Evolutionary conservation across 495 filamentous ascomycete species (phyloP).

Genomic region (Neurospora sp.): DNA sequence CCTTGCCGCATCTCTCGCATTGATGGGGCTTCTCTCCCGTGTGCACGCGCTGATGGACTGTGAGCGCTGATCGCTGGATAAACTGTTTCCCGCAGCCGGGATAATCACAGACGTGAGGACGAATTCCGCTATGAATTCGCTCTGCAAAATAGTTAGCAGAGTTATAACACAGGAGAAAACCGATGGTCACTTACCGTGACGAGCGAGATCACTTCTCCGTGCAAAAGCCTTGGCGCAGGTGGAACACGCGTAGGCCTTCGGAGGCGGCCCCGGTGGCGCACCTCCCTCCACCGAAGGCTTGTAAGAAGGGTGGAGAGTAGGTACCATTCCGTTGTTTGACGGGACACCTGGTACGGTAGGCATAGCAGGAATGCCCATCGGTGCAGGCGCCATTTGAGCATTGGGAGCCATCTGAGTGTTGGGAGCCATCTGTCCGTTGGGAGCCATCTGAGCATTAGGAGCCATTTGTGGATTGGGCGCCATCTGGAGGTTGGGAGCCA

Average conservation of each 20-base stretch:
- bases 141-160: conserved; percentile 45
- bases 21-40: conserved; percentile 97
- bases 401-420: conserved; percentile 29
- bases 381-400: conserved; percentile 38
- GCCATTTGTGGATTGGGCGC: neutral
- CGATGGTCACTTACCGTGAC: conserved; percentile 63
- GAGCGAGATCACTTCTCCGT: conserved; percentile 83
- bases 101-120: conserved; percentile 88
- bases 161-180: neutral
- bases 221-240: conserved; percentile 90
- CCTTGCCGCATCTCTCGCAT: conserved; percentile 96
- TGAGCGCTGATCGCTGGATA: conserved; percentile 95
- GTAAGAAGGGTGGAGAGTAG: neutral
- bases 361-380: conserved; percentile 40
- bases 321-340: conserved; percentile 8
- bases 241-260: conserved; percentile 82
- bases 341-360: conserved; percentile 28
- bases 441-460: neutral
- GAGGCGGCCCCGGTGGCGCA: conserved; percentile 8
- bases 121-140: conserved; percentile 84
- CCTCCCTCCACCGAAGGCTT: conserved; percentile 22
- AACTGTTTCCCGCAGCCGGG: conserved; percentile 90
- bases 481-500: neutral
- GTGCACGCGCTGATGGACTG: conserved; percentile 89
- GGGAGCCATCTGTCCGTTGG: neutral